Evolutionary conservation across 805 yeast species (phyloP).

Genomic region (Metschnikowia shivogae): DNA sequence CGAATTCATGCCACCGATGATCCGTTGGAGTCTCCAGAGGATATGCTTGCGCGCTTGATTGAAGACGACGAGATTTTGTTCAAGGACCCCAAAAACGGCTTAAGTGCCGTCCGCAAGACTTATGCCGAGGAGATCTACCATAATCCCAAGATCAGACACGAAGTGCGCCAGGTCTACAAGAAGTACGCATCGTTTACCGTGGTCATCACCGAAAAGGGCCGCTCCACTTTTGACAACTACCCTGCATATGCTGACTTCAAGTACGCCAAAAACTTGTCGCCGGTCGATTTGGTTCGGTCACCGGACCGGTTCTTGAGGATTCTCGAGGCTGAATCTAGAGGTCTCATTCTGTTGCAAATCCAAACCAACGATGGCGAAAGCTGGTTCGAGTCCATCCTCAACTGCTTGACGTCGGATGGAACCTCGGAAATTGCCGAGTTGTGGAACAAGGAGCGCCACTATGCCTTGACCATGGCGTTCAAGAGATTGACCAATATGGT

Average conservation of each 20-base stretch:
- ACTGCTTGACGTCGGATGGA: constrained; percentile 69
- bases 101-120: constrained; percentile 68
- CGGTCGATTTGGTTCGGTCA: constrained; percentile 63
- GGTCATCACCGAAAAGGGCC: constrained; percentile 70
- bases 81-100: constrained; percentile 56
- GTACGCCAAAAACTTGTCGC: constrained; percentile 78
- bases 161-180: constrained; percentile 59
- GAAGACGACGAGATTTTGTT: constrained; percentile 49
- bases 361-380: constrained; percentile 42
- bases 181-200: constrained; percentile 67
- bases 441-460: constrained; percentile 78
- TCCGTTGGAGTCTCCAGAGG: constrained; percentile 55
- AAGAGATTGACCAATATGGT: constrained; percentile 63
- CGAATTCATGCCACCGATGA: constrained; percentile 74
- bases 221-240: constrained; percentile 67
- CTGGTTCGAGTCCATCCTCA: constrained; percentile 41
- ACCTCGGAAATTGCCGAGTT: constrained; percentile 67
- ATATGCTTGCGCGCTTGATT: constrained; percentile 45
- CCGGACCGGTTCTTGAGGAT: constrained; percentile 86
- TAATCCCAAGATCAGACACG: constrained; percentile 74
- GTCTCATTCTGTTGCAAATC: constrained; percentile 64
- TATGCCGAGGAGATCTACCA: constrained; percentile 76
- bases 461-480: constrained; percentile 63
- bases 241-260: constrained; percentile 86
- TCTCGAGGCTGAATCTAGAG: constrained; percentile 84